Conservation (phyloP, 2,329 filamentous ascomycete species). For the Aureobasidium lini region DNA sequence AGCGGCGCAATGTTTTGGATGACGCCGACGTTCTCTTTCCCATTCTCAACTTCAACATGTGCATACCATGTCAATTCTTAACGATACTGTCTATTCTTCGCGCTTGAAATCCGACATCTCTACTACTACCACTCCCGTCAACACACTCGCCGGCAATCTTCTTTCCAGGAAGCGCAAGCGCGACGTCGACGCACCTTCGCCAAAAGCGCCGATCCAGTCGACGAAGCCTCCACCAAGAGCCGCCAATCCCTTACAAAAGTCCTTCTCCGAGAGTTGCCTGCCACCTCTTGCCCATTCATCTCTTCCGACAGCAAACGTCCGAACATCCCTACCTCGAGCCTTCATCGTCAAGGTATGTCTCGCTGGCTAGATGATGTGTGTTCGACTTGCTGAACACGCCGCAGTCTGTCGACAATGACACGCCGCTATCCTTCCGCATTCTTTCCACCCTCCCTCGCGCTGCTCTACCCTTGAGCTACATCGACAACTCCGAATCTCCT, state of each 20-base stretch:
- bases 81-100: neutral
- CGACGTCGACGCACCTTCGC: neutral
- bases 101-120: neutral
- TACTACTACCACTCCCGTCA: neutral
- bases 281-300: neutral
- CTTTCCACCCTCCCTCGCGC: constrained; percentile 50
- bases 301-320: neutral
- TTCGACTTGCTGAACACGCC: neutral
- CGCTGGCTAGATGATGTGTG: no score
- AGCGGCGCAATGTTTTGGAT: neutral
- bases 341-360: neutral
- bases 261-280: neutral
- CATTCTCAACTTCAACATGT: neutral
- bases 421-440: constrained; percentile 23
- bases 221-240: neutral
- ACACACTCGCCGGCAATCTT: neutral
- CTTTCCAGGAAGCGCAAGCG: constrained; percentile 13
- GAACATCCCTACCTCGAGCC: neutral
- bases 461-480: constrained; percentile 51
- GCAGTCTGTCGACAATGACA: constrained; percentile 11
- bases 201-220: neutral
- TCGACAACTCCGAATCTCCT: constrained; percentile 49
- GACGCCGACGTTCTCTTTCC: neutral
- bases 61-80: constrained; percentile 11
- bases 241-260: neutral